Evolutionary conservation across 169 alveolate genomes (phyloP).

Genomic region (Plasmodium berghei): DNA sequence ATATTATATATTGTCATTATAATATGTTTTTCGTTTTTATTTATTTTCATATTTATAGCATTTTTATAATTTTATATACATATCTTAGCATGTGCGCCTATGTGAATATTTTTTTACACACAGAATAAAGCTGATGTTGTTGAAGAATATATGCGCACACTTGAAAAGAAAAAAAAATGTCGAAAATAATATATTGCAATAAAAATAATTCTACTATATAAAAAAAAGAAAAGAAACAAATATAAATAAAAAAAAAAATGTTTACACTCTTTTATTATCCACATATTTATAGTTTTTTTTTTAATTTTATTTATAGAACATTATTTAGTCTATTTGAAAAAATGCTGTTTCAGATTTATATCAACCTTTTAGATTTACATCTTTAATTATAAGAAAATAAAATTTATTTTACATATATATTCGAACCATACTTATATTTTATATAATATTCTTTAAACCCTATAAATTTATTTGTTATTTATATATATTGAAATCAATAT

Average conservation of each 20-base stretch:
- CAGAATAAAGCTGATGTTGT: conserved; percentile 34
- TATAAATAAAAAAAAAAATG: conserved; percentile 2
- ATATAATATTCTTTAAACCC: conserved; percentile 10
- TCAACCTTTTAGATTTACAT: conserved; percentile 45
- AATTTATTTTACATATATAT: conserved; percentile 15
- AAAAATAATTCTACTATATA: neutral
- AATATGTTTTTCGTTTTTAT: neutral
- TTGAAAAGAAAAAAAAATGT: conserved; percentile 32
- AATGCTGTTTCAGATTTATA: conserved; percentile 22
- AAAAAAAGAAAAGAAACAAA: neutral
- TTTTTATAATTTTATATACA: neutral
- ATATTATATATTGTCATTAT: neutral
- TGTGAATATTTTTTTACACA: conserved; percentile 22
- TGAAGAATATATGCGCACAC: conserved; percentile 66
- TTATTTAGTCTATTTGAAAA: conserved; percentile 20
- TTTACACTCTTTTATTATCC: neutral
- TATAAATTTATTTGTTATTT: conserved; percentile 11
- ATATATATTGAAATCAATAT: neutral
- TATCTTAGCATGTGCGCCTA: neutral
- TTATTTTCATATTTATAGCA: no score
- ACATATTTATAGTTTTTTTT: neutral
- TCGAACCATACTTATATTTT: neutral
- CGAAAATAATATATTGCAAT: conserved; percentile 2
- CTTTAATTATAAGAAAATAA: conserved; percentile 29
- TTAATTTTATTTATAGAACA: conserved; percentile 20